Conservation (phyloP, 2,329 filamentous ascomycete species). For the Chaetomium globosum region DNA sequence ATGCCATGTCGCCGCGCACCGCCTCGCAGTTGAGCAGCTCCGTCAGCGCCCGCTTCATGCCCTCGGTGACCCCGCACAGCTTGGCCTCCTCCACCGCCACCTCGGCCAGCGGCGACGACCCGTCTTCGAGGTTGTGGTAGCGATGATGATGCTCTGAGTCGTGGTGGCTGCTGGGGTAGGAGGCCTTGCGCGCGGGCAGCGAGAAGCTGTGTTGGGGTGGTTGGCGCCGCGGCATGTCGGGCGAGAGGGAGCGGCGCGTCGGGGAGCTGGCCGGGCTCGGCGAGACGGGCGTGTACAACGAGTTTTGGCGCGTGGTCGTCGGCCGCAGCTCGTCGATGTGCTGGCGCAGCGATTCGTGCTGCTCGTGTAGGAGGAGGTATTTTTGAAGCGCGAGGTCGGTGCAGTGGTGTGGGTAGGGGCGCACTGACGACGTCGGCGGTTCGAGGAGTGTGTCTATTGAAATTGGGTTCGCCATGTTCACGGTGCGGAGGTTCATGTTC, state of each 20-base stretch:
- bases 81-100: slow-evolving; percentile 57
- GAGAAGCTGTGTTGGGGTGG: slow-evolving; percentile 39
- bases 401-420: slow-evolving; percentile 38
- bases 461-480: slow-evolving; percentile 19
- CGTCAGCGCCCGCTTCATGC: slow-evolving; percentile 63
- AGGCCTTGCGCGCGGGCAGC: slow-evolving; percentile 36
- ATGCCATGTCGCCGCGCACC: slow-evolving; percentile 54
- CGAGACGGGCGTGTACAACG: slow-evolving; percentile 41
- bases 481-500: slow-evolving; percentile 19
- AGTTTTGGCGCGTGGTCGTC: slow-evolving; percentile 27
- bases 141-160: slow-evolving; percentile 14
- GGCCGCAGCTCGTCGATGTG: slow-evolving; percentile 56
- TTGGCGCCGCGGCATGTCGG: slow-evolving; percentile 52
- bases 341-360: slow-evolving; percentile 56
- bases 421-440: slow-evolving; percentile 24
- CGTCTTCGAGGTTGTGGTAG: slow-evolving; percentile 45
- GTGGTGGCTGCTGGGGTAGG: slow-evolving; percentile 40
- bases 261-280: slow-evolving; percentile 63
- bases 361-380: slow-evolving; percentile 57
- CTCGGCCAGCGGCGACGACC: slow-evolving; percentile 49
- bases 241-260: slow-evolving; percentile 60
- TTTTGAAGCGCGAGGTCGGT: slow-evolving; percentile 56
- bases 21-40: slow-evolving; percentile 63
- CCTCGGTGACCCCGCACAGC: slow-evolving; percentile 60
- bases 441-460: slow-evolving; percentile 26